Percentiles rank a stretch among this genome's conserved stretches.
Evolutionary conservation across 345 rosid genomes (phyloP).

Genomic region (Trapa bicornis): DNA sequence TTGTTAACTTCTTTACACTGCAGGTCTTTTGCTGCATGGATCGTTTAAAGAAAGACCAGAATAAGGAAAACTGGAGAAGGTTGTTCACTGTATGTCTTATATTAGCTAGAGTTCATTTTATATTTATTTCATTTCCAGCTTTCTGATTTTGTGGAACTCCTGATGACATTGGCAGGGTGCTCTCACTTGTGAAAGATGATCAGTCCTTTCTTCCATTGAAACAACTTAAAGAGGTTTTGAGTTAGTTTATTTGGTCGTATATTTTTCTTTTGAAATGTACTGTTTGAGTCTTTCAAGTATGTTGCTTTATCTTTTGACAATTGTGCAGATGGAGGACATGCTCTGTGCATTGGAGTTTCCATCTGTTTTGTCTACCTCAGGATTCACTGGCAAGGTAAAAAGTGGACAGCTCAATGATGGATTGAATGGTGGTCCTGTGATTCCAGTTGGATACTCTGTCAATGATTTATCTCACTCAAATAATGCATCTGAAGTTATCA

Average conservation of each 20-base stretch:
- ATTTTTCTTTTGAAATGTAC: conserved; percentile 1
- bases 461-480: conserved; percentile 10
- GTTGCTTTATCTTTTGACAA: conserved; percentile 11
- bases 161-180: conserved; percentile 34
- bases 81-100: conserved; percentile 11
- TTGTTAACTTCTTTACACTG: conserved; percentile 8
- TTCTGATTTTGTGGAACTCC: conserved; percentile 7
- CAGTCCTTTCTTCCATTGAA: conserved; percentile 38
- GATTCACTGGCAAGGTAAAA: conserved; percentile 21
- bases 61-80: conserved; percentile 54
- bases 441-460: conserved; percentile 14
- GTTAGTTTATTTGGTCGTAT: not conserved
- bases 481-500: conserved; percentile 16
- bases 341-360: conserved; percentile 18
- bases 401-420: conserved; percentile 14
- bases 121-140: conserved; percentile 3
- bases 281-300: conserved; percentile 3
- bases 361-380: conserved; percentile 13
- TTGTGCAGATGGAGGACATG: conserved; percentile 54
- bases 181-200: conserved; percentile 32
- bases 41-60: conserved; percentile 30
- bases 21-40: conserved; percentile 64
- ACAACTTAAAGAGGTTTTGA: conserved; percentile 55
- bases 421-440: conserved; percentile 21
- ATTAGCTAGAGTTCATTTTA: not conserved